A percentile compares a stretch with the other conserved stretches of the same genome.
Evolutionary conservation across 202 grass and related monocot species (phyloP).

Genomic region (Saccharum hybrid): DNA sequence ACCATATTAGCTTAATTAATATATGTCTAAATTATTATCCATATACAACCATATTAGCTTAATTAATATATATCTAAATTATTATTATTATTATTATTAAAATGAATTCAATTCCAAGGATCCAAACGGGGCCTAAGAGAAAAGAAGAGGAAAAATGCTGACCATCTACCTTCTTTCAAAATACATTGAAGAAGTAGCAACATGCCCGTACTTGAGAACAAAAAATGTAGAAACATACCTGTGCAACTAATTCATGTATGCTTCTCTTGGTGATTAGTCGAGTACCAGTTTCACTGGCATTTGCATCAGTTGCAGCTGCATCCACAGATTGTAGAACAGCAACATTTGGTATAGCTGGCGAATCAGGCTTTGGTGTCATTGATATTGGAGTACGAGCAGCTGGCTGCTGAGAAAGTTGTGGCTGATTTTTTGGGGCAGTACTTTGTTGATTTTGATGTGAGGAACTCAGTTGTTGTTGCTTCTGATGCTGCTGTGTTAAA

Average conservation of each 20-base stretch:
- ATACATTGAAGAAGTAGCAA: constrained; percentile 23
- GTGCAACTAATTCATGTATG: constrained; percentile 82
- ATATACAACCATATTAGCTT: too few relatives aligned
- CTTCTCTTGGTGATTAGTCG: constrained; percentile 85
- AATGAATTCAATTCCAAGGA: too few relatives aligned
- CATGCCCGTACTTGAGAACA: constrained; percentile 37
- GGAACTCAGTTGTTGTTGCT: constrained; percentile 49
- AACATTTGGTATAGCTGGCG: constrained; percentile 44
- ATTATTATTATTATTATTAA: too few relatives aligned
- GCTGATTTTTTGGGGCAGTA: constrained; percentile 47
- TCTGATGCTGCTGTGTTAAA: constrained; percentile 5
- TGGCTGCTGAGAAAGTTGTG: constrained; percentile 59
- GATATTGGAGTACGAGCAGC: constrained; percentile 55
- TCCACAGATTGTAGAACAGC: constrained; percentile 34
- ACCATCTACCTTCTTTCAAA: constrained; percentile 29
- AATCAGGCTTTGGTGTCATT: constrained; percentile 51
- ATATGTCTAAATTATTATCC: too few relatives aligned
- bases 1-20: too few relatives aligned
- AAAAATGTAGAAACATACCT: constrained; percentile 47
- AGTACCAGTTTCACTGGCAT: constrained; percentile 63
- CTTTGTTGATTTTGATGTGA: constrained; percentile 61
- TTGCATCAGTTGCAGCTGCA: constrained; percentile 31
- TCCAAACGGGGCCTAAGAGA: background rate
- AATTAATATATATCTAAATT: too few relatives aligned
- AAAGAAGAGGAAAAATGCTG: constrained; percentile 17